Evolutionary conservation across 805 yeast genomes (phyloP).

Genomic region (Aciculoconidium aculeatum): DNA sequence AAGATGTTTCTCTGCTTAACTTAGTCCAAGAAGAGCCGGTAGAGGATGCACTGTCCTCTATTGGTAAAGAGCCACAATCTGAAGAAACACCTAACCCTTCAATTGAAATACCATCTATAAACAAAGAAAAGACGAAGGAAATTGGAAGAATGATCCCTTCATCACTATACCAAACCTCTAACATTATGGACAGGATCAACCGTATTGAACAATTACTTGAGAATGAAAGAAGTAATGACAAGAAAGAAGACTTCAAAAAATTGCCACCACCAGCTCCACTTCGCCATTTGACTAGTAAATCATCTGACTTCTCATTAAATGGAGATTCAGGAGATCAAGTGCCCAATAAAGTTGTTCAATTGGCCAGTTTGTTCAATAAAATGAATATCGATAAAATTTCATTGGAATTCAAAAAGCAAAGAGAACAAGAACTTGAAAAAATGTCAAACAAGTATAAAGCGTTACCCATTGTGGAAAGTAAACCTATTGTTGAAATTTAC

Average conservation of each 20-base stretch:
- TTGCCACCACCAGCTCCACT: slow-evolving; percentile 13
- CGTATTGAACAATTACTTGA: slow-evolving; percentile 11
- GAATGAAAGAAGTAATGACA: slow-evolving; percentile 9
- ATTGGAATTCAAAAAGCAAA: slow-evolving; percentile 78
- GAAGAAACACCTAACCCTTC: too few species aligned
- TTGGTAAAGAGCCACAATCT: too few species aligned
- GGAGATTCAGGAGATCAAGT: slow-evolving; percentile 3
- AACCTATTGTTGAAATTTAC: slow-evolving; percentile 87
- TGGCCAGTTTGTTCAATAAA: slow-evolving; percentile 64
- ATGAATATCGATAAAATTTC: slow-evolving; percentile 78
- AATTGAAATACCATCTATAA: slow-evolving; percentile 4
- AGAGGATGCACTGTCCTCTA: too few species aligned
- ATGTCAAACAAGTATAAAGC: slow-evolving; percentile 63
- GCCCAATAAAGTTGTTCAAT: slow-evolving; percentile 46
- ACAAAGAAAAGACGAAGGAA: slow-evolving; percentile 9
- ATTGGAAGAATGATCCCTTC: slow-evolving; percentile 14
- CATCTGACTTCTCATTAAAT: slow-evolving; percentile 5
- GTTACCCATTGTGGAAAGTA: slow-evolving; percentile 63
- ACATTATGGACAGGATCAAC: slow-evolving; percentile 13
- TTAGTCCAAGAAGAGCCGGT: too few species aligned
- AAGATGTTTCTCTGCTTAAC: too few species aligned
- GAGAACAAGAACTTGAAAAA: slow-evolving; percentile 65
- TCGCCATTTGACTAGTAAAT: slow-evolving; percentile 9
- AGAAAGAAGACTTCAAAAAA: slow-evolving; percentile 7
- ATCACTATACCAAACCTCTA: slow-evolving; percentile 17